Evolutionary conservation across 306 rosid genomes (phyloP).

Genomic region (Pyrus bretschneideri): DNA sequence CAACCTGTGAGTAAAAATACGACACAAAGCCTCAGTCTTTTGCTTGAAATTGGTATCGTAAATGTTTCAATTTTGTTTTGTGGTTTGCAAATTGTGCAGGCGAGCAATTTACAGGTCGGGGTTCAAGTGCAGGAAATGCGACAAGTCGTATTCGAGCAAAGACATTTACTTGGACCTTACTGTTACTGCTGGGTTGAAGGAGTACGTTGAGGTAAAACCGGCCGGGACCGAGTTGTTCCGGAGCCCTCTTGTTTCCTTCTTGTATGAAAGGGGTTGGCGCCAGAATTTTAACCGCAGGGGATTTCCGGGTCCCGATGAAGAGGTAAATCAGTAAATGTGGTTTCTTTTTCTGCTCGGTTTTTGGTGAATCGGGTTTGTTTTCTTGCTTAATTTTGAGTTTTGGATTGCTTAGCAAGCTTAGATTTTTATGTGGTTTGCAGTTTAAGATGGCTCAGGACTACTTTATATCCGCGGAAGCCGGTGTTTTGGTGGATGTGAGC

Average conservation of each 20-base stretch:
- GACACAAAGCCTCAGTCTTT: background rate
- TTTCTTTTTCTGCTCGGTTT: background rate
- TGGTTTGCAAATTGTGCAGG: constrained; percentile 21
- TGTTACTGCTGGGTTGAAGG: constrained; percentile 62
- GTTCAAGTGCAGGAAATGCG: constrained; percentile 75
- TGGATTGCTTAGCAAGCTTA: too few relatives aligned
- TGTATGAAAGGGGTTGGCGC: constrained; percentile 99
- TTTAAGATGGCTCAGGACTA: constrained; percentile 85
- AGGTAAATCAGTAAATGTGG: constrained; percentile 29
- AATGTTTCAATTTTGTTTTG: background rate
- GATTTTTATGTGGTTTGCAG: constrained; percentile 30
- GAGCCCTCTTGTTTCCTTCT: constrained; percentile 93
- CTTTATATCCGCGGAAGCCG: constrained; percentile 69
- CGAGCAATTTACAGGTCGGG: constrained; percentile 86
- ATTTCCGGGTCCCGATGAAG: constrained; percentile 92
- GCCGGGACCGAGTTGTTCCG: constrained; percentile 69
- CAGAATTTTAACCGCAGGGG: constrained; percentile 81
- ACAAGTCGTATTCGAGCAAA: constrained; percentile 76
- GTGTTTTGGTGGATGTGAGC: constrained; percentile 78
- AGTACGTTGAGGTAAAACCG: constrained; percentile 68
- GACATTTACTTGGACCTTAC: constrained; percentile 75
- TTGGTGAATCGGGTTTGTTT: background rate
- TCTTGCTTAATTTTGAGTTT: too few relatives aligned
- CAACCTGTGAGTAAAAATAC: constrained; percentile 56
- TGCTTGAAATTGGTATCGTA: background rate